Conservation (phyloP, 495 filamentous ascomycete genomes). For the Polyplosphaeria fusca region DNA sequence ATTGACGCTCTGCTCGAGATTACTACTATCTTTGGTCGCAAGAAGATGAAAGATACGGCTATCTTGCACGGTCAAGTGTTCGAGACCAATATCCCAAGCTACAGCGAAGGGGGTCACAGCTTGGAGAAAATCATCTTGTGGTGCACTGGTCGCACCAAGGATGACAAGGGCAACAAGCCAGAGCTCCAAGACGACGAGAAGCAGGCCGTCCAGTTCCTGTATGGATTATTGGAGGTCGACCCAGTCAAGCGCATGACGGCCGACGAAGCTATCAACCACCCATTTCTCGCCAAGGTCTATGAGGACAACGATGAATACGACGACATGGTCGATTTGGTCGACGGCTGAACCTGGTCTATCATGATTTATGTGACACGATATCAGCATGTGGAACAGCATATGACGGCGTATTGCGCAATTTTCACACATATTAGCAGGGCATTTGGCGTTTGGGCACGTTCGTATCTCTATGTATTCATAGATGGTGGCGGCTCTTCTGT, state of each 20-base stretch:
- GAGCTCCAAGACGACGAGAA: conserved; percentile 58
- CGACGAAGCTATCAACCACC: conserved; percentile 66
- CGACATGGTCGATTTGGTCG: background rate
- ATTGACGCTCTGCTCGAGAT: conserved; percentile 97
- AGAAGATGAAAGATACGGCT: conserved; percentile 76
- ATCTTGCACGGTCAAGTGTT: conserved; percentile 82
- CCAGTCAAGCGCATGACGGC: conserved; percentile 69
- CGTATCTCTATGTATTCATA: conserved; percentile 3
- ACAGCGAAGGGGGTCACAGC: conserved; percentile 77
- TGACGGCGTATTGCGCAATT: conserved; percentile 1
- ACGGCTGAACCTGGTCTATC: background rate
- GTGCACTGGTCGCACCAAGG: conserved; percentile 63
- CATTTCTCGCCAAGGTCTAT: conserved; percentile 51
- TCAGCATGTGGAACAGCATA: conserved; percentile 1
- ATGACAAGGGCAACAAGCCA: conserved; percentile 40
- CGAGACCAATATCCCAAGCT: conserved; percentile 85
- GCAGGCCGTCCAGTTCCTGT: conserved; percentile 63
- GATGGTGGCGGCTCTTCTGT: conserved; percentile 1
- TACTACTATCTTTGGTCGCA: conserved; percentile 86
- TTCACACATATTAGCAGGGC: conserved; percentile 9
- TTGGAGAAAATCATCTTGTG: conserved; percentile 92
- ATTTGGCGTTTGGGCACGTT: conserved; percentile 3
- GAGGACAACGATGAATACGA: conserved; percentile 21
- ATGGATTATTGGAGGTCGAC: conserved; percentile 68
- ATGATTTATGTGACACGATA: conserved; percentile 11